Percentiles rank a stretch among this genome's conserved stretches.
These are phyloP conservation scores for Euphorbia pulcherrima DNA, from an alignment of 345 rosid species.

Conservation along the genomic window DNA sequence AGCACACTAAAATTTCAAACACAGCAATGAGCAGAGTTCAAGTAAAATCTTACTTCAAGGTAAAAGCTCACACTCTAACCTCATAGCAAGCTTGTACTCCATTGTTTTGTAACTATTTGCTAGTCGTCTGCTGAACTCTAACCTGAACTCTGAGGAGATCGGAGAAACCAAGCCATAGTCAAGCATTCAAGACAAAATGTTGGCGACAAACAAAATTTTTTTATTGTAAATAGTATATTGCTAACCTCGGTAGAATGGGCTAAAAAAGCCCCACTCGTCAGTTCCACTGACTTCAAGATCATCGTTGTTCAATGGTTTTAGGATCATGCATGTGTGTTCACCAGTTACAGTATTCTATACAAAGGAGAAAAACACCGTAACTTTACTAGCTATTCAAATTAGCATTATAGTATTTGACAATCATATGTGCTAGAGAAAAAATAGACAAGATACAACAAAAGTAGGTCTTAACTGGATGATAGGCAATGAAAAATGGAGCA, in stretches of 20 bases:
- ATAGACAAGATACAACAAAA: neutral
- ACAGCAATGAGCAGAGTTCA: slow-evolving; percentile 20
- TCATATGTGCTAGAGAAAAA: too few relatives aligned
- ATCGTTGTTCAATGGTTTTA: slow-evolving; percentile 68
- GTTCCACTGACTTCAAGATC: slow-evolving; percentile 54
- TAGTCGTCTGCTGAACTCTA: slow-evolving; percentile 57
- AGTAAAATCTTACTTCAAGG: slow-evolving; percentile 4
- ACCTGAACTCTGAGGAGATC: slow-evolving; percentile 60
- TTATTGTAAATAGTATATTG: slow-evolving; percentile 6
- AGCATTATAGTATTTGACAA: neutral
- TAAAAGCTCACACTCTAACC: slow-evolving; percentile 40
- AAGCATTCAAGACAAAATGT: slow-evolving; percentile 6
- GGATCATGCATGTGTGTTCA: slow-evolving; percentile 87
- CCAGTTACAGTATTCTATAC: slow-evolving; percentile 81
- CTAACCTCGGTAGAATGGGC: slow-evolving; percentile 84
- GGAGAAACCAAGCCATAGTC: slow-evolving; percentile 17
- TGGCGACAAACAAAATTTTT: neutral
- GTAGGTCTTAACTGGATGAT: slow-evolving; percentile 68
- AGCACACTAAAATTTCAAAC: slow-evolving; percentile 50
- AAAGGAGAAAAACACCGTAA: slow-evolving; percentile 5
- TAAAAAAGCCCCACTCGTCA: slow-evolving; percentile 82
- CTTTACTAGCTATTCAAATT: neutral
- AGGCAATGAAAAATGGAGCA: slow-evolving; percentile 86
- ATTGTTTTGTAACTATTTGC: slow-evolving; percentile 49
- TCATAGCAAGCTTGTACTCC: slow-evolving; percentile 95